Percentiles rank a stretch among this genome's conserved stretches.
These are phyloP conservation scores for Pichia exigua DNA, from an alignment of 805 yeast species.

Conservation along the genomic window DNA sequence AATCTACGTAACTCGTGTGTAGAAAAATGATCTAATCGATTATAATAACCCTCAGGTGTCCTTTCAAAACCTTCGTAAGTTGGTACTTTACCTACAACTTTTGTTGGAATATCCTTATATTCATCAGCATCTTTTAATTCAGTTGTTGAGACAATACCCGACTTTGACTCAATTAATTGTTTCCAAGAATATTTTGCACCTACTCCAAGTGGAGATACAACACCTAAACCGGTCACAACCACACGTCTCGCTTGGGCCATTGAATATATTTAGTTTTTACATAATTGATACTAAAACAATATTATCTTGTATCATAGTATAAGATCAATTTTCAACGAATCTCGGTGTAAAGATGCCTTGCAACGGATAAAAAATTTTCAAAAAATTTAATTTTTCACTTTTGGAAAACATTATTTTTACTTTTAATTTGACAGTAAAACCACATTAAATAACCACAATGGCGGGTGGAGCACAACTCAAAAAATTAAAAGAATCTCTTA, in stretches of 20 bases:
- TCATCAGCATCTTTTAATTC: conserved; percentile 35
- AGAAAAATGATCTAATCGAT: conserved; percentile 41
- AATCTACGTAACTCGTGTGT: conserved; percentile 47
- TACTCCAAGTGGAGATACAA: conserved; percentile 79
- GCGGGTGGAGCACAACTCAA: conserved; percentile 72
- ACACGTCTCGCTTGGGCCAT: conserved; percentile 40
- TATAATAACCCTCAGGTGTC: conserved; percentile 32
- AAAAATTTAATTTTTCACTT: neutral
- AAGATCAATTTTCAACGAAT: neutral
- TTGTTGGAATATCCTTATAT: conserved; percentile 53
- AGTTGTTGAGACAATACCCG: conserved; percentile 54
- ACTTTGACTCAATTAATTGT: conserved; percentile 39
- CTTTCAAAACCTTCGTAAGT: conserved; percentile 31
- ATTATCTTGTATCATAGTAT: neutral
- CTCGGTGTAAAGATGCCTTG: neutral
- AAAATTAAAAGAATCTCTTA: conserved; percentile 67
- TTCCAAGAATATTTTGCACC: conserved; percentile 52
- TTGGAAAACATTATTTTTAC: neutral
- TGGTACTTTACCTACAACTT: conserved; percentile 73
- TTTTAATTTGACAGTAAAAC: neutral
- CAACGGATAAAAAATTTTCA: neutral
- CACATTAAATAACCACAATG: conserved; percentile 33
- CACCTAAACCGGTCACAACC: conserved; percentile 88
- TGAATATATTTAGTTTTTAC: neutral
- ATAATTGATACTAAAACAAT: no score